phyloP scores from a whole-genome alignment of 2,329 filamentous ascomycete genomes.

The Metarhizium sp. region DNA sequence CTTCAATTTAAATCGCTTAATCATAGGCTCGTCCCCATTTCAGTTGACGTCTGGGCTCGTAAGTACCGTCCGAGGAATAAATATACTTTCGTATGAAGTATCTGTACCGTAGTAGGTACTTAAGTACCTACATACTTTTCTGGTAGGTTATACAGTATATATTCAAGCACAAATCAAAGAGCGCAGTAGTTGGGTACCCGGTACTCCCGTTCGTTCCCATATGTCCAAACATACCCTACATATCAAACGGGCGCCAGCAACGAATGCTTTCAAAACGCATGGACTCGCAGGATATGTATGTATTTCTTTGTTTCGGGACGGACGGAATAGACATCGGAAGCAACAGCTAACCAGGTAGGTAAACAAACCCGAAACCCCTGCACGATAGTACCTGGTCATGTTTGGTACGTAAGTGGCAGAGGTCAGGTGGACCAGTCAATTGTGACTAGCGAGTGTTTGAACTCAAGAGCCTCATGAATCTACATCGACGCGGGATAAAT shows the following conservation, averaged over 20 bases:
- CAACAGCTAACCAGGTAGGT: neutral
- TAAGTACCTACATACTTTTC: too few species aligned
- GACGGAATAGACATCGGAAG: neutral
- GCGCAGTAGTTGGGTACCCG: too few species aligned
- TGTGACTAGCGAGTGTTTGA: neutral
- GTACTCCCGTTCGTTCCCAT: too few species aligned
- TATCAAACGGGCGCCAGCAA: neutral
- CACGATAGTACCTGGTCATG: neutral
- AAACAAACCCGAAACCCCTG: neutral
- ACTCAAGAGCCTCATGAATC: neutral
- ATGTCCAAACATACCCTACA: neutral
- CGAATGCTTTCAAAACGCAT: neutral
- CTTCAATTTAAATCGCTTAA: too few species aligned
- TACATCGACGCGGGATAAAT: neutral
- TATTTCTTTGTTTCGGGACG: neutral
- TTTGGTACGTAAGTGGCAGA: neutral
- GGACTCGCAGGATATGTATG: neutral
- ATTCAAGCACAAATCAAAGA: too few species aligned
- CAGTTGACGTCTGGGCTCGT: too few species aligned
- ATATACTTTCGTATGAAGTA: too few species aligned
- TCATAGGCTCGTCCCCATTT: too few species aligned
- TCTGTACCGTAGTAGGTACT: too few species aligned
- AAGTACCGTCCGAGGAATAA: too few species aligned
- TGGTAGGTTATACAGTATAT: too few species aligned
- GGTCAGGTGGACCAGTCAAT: neutral